Base-by-base conservation (phyloP, 2,329 filamentous ascomycete genomes). In the Boeremia exigua region DNA sequence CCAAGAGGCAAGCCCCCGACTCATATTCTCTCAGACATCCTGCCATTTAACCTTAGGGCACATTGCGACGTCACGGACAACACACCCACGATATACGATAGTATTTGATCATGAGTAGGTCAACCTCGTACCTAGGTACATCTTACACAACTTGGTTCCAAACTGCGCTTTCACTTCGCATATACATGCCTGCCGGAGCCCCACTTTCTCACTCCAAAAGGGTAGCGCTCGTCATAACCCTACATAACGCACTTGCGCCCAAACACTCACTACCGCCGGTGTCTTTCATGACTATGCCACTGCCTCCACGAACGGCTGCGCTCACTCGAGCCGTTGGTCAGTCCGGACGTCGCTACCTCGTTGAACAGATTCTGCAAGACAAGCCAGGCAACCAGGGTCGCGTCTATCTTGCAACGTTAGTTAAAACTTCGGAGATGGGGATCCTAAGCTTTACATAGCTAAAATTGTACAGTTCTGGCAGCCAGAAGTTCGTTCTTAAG, bases 361-460 rank as follows among this genome's bases (percentile, higher is more conserved):
- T 59, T 10, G 45, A 56, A 36, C 17, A 40, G 8, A 42, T 46
- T 40, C 46, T 60, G 1, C 54, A 58, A 27, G 51, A 60, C 14
- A 55, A 40, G 46, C 49, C 42, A 32, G 36, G 40, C 14, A 25
- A 47, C 2, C 37, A 47, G 11, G 55, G 55, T 32, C 49, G 45
- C 15, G 42, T 60, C 19, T 60, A 58, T 48, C 55, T 60, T 32
- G 58, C 58, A 19, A 57, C 43, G 47, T 59, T 25, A 51, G 43
- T 48, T 8, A 9, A 2, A 3, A 30, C 12, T 10, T n/a, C 2
- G 14, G 11, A 25, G 14, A 11, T 6, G 14, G 23, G 3, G 11
- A 4, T 14, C 7, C 14, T 11, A n/a, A 40, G 6, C 29, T 19
- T n/a, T 46, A 34, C 33, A 40, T 43, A 19, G 42, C 34, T 44